Conservation (phyloP, 371 early-diverging fungal genomes). For the Lichtheimia corymbifera region DNA sequence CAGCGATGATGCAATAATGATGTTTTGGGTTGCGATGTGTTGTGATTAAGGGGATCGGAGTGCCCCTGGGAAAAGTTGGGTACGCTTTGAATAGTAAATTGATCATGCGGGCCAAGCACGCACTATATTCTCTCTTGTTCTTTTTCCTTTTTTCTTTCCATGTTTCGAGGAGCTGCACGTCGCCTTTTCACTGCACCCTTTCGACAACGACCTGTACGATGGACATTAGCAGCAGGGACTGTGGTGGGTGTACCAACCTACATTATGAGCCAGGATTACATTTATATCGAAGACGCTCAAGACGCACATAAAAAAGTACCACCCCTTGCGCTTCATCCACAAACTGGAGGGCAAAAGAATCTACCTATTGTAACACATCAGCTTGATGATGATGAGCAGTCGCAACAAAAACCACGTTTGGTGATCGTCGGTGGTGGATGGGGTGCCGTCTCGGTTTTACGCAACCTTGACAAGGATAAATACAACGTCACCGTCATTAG, state of each 20-base stretch:
- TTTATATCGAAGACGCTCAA: conserved; percentile 16
- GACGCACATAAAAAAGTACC: conserved; percentile 32
- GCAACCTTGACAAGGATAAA: conserved; percentile 62
- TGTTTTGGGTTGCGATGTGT: too few species aligned
- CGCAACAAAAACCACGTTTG: conserved; percentile 56
- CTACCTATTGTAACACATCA: conserved; percentile 33
- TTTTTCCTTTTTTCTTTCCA: background rate
- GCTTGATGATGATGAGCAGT: conserved; percentile 26
- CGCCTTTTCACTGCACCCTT: background rate
- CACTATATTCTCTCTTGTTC: too few species aligned
- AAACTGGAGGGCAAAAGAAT: conserved; percentile 35
- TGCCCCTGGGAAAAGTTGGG: too few species aligned
- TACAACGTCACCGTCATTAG: conserved; percentile 77
- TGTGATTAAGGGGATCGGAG: too few species aligned
- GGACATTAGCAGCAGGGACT: background rate
- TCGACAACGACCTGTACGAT: background rate
- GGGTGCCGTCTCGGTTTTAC: conserved; percentile 66
- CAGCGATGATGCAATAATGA: too few species aligned
- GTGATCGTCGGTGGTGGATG: conserved; percentile 81
- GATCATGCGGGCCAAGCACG: too few species aligned
- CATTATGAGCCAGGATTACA: conserved; percentile 5
- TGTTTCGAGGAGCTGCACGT: background rate
- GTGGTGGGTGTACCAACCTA: background rate
- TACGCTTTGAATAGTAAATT: too few species aligned
- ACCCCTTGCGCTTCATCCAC: conserved; percentile 34